A percentile compares a stretch with the other conserved stretches of the same genome.
Conservation (phyloP, 805 yeast genomes). For the Wickerhamiella cacticola region DNA sequence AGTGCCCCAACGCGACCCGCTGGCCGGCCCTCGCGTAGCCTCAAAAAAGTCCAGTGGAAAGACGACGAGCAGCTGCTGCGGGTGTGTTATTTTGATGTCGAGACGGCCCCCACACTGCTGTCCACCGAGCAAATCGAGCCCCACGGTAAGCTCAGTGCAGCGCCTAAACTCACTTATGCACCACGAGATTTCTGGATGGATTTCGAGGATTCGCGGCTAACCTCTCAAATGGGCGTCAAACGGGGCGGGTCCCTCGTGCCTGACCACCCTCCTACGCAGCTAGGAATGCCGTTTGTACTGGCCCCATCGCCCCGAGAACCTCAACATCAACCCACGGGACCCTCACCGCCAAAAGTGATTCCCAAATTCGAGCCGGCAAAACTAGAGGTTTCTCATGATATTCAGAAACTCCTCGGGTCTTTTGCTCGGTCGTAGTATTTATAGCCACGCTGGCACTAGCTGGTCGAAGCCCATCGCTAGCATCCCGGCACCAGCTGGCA, state of each 20-base stretch:
- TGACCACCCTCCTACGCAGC: constrained; percentile 21
- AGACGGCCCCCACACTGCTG: constrained; percentile 16
- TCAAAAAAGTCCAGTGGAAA: constrained; percentile 28
- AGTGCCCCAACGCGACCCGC: not conserved
- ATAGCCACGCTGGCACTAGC: not conserved
- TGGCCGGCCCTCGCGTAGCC: constrained; percentile 2
- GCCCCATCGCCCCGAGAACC: constrained; percentile 22
- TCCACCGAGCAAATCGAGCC: constrained; percentile 14
- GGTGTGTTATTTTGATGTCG: constrained; percentile 25
- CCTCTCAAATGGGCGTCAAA: constrained; percentile 14
- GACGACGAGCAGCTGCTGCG: constrained; percentile 25
- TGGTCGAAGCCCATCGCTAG: not conserved
- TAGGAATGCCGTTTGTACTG: constrained; percentile 23
- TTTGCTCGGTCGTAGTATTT: not conserved
- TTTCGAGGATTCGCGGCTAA: not conserved
- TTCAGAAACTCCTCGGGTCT: not conserved
- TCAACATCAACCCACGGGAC: not conserved
- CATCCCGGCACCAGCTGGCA: not conserved
- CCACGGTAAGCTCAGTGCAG: constrained; percentile 19
- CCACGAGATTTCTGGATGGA: not conserved
- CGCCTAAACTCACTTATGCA: constrained; percentile 5
- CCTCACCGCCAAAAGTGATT: not conserved
- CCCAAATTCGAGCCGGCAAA: not conserved
- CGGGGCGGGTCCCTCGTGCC: constrained; percentile 26
- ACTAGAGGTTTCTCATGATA: not conserved